Evolutionary conservation across 78 protist genomes (phyloP).

Genomic region (Dictyostelium discoideum): DNA sequence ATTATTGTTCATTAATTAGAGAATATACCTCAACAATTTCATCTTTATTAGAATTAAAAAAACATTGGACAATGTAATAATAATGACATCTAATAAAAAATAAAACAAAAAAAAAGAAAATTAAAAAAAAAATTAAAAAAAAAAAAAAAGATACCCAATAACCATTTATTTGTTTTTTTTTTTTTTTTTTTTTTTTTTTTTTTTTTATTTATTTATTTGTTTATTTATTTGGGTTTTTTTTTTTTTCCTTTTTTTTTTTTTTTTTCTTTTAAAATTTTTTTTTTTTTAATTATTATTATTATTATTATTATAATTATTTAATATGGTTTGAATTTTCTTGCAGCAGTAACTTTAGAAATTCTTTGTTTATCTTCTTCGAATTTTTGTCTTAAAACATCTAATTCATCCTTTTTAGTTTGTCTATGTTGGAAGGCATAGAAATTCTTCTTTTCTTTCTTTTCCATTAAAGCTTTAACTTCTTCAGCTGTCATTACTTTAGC

Average conservation of each 20-base stretch:
- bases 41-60: constrained; percentile 47
- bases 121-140: background rate
- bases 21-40: constrained; percentile 50
- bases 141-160: background rate
- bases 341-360: constrained; percentile 47
- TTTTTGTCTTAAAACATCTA: constrained; percentile 49
- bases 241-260: background rate
- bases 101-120: background rate
- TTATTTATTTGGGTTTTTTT: background rate
- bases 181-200: background rate
- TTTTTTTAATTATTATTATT: background rate
- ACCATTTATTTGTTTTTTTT: background rate
- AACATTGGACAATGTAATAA: constrained; percentile 14
- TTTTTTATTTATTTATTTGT: background rate
- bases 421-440: constrained; percentile 76
- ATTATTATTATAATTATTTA: background rate
- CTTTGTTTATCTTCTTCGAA: constrained; percentile 78
- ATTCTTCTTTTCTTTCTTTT: constrained; percentile 40
- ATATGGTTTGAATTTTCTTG: constrained; percentile 76
- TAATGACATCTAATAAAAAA: no score
- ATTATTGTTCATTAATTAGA: constrained; percentile 27
- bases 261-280: background rate
- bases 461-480: constrained; percentile 13
- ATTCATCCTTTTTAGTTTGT: constrained; percentile 68
- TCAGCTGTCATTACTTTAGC: constrained; percentile 27